Percentiles rank a stretch among this genome's conserved stretches.
Evolutionary conservation across 768 basidiomycete species (phyloP).

Genomic region (Russula brevipes): DNA sequence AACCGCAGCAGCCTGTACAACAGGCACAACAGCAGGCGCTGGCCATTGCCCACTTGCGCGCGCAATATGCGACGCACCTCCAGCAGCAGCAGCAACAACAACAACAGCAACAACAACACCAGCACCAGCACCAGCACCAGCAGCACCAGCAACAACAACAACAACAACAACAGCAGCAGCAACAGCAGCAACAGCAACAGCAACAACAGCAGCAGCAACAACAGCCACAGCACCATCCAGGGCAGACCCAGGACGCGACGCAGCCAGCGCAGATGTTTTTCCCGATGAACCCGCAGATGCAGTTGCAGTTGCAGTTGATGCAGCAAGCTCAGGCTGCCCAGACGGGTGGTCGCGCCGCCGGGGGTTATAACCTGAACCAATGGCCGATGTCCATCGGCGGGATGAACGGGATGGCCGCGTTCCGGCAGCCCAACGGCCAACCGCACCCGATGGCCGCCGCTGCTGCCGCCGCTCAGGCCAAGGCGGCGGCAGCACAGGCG

Average conservation of each 20-base stretch:
- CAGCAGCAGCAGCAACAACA: no score
- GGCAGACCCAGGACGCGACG: slow-evolving; percentile 25
- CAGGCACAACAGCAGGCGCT: slow-evolving; percentile 16
- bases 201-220: slow-evolving; percentile 29
- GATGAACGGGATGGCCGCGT: slow-evolving; percentile 10
- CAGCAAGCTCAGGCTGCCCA: slow-evolving; percentile 23
- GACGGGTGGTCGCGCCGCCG: slow-evolving; percentile 18
- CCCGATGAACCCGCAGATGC: slow-evolving; percentile 24
- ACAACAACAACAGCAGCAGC: slow-evolving; percentile 19
- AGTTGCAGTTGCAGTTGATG: slow-evolving; percentile 16
- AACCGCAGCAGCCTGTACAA: slow-evolving; percentile 15
- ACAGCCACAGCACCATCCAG: slow-evolving; percentile 20
- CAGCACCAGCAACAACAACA: slow-evolving; percentile 26
- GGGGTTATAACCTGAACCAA: not conserved
- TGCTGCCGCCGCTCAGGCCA: not conserved
- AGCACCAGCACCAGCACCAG: slow-evolving; percentile 5
- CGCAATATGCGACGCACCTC: not conserved
- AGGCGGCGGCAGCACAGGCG: slow-evolving; percentile 16
- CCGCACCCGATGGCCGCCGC: not conserved
- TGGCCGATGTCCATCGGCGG: not conserved
- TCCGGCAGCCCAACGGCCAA: slow-evolving; percentile 1
- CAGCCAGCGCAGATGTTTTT: slow-evolving; percentile 27
- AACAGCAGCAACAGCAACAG: slow-evolving; percentile 23
- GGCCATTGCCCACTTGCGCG: slow-evolving; percentile 1
- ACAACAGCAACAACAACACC: no score